Percentiles rank a stretch among this genome's conserved stretches.
phyloP scores from a whole-genome alignment of 257 asterid genomes.

The Solanum pennellii region DNA sequence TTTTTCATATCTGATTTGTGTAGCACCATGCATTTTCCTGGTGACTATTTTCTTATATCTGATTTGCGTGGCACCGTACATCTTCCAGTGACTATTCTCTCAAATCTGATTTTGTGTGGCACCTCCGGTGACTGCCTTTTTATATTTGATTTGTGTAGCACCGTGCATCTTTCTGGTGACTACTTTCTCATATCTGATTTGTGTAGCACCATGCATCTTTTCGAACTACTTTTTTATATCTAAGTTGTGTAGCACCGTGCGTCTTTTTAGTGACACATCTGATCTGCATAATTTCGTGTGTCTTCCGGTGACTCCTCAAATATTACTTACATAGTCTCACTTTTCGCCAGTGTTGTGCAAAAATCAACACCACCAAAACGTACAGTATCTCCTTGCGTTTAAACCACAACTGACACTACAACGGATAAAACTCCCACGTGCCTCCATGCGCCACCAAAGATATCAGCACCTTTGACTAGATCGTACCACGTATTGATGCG shows the following conservation, averaged over 20 bases:
- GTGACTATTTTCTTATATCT: neutral
- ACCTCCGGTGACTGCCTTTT: neutral
- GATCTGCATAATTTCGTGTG: neutral
- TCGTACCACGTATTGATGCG: neutral
- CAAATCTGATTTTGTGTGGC: neutral
- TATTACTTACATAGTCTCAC: neutral
- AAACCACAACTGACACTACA: neutral
- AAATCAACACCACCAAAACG: neutral
- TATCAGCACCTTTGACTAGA: neutral
- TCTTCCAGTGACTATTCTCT: neutral
- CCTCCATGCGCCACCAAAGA: neutral
- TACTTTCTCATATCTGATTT: neutral
- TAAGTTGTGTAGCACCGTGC: neutral
- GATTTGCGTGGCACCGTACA: neutral
- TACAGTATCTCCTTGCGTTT: neutral
- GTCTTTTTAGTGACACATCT: neutral
- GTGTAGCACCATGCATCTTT: neutral
- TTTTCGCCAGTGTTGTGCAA: neutral
- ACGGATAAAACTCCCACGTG: neutral
- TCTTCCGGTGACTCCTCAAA: neutral
- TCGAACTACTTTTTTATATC: neutral
- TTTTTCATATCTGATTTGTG: neutral
- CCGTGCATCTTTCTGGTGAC: neutral
- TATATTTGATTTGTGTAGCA: neutral
- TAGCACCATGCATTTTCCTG: neutral